Conservation (phyloP, 2,329 filamentous ascomycete genomes). For the Venturia effusa region DNA sequence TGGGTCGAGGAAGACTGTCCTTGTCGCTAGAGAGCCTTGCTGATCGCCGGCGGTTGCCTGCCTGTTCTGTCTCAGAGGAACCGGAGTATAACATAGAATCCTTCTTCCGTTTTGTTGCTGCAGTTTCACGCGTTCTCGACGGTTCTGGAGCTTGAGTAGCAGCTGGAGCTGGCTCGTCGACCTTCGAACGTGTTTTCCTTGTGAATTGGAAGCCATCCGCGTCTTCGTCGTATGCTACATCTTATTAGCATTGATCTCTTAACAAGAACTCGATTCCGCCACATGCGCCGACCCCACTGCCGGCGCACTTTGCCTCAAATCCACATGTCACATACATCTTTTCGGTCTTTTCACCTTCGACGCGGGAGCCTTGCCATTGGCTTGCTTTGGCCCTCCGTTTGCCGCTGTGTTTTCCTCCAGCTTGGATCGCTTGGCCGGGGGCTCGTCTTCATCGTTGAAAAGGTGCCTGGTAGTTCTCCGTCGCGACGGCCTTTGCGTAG, state of each 20-base stretch:
- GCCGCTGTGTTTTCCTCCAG: background rate
- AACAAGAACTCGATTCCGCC: background rate
- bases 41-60: constrained; percentile 29
- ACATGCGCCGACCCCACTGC: background rate
- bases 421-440: constrained; percentile 28
- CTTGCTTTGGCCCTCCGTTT: background rate
- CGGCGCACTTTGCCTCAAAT: background rate
- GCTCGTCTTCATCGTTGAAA: constrained; percentile 34
- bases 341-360: constrained; percentile 27
- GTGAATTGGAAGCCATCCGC: constrained; percentile 39
- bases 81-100: constrained; percentile 17
- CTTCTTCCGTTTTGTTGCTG: constrained; percentile 21
- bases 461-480: constrained; percentile 35
- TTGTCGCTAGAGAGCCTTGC: constrained; percentile 36
- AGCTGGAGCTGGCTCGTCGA: background rate
- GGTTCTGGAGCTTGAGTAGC: constrained; percentile 20
- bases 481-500: constrained; percentile 33
- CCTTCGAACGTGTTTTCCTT: constrained; percentile 27
- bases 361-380: constrained; percentile 20
- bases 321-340: constrained; percentile 18
- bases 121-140: constrained; percentile 21
- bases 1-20: constrained; percentile 12
- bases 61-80: constrained; percentile 21
- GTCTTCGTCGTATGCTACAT: constrained; percentile 34
- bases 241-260: constrained; percentile 12